These are phyloP conservation scores for Collariella sp. DNA, from an alignment of 495 filamentous ascomycete genomes.

Conservation along the genomic window DNA sequence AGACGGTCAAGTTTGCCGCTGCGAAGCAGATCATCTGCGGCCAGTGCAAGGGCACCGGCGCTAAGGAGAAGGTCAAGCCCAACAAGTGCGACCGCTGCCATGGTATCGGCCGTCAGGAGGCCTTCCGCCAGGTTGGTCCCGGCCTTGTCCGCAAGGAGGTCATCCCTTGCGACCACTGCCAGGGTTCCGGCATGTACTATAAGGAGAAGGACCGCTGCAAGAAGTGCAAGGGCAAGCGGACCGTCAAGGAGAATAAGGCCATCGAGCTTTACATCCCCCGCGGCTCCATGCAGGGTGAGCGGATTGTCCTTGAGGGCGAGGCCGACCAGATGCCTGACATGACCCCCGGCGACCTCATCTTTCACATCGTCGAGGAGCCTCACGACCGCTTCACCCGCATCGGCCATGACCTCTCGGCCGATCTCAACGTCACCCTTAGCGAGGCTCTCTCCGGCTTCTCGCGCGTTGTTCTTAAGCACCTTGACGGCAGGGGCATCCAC, in stretches of 20 bases:
- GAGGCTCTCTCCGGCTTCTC: conserved; percentile 86
- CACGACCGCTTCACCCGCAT: conserved; percentile 73
- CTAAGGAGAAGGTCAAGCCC: conserved; percentile 83
- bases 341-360: conserved; percentile 88
- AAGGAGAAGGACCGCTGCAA: conserved; percentile 95
- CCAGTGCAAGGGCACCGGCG: conserved; percentile 79
- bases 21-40: conserved; percentile 86
- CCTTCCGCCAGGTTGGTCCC: conserved; percentile 67
- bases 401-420: conserved; percentile 73
- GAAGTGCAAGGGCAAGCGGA: conserved; percentile 90
- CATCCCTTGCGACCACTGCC: conserved; percentile 67
- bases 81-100: conserved; percentile 77
- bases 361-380: conserved; percentile 70
- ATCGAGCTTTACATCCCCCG: conserved; percentile 93
- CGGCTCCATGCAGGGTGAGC: conserved; percentile 79
- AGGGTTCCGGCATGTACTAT: conserved; percentile 71
- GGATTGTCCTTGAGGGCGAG: conserved; percentile 85
- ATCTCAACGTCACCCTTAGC: conserved; percentile 67
- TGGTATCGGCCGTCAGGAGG: conserved; percentile 63
- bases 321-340: conserved; percentile 89
- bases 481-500: conserved; percentile 86
- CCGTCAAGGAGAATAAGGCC: conserved; percentile 76
- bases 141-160: conserved; percentile 70
- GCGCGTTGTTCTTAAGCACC: conserved; percentile 81
- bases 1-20: conserved; percentile 90